Evolutionary conservation across 2,329 filamentous ascomycete genomes (phyloP).

Genomic region (Epichloe sibirici): DNA sequence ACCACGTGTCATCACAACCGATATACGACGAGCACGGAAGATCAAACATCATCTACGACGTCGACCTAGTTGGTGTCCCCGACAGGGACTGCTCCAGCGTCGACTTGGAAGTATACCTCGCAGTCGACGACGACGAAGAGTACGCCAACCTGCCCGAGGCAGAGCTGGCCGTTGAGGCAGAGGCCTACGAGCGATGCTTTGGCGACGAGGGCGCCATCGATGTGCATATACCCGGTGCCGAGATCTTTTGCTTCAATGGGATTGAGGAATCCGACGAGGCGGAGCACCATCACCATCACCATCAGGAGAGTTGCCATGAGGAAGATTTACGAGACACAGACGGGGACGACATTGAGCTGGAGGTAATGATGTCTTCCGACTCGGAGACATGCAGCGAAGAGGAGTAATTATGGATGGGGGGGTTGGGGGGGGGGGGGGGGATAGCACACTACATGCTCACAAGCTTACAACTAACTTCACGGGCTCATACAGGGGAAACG

Average conservation of each 20-base stretch:
- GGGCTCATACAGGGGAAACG: too few species aligned
- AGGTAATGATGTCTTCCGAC: background rate
- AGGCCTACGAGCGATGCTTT: conserved; percentile 15
- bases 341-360: background rate
- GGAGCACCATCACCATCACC: too few species aligned
- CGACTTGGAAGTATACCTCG: conserved; percentile 20
- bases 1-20: conserved; percentile 10
- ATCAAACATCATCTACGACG: conserved; percentile 17
- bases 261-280: conserved; percentile 1
- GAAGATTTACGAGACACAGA: background rate
- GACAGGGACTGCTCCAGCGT: conserved; percentile 2
- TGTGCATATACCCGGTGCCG: conserved; percentile 14
- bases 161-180: conserved; percentile 19
- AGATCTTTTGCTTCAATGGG: conserved; percentile 5
- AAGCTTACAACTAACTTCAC: too few species aligned
- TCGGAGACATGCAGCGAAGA: background rate
- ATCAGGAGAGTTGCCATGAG: background rate
- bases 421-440: too few species aligned
- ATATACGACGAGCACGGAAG: conserved; percentile 10
- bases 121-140: conserved; percentile 14
- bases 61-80: conserved; percentile 11
- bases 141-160: conserved; percentile 15
- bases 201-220: conserved; percentile 13
- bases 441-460: too few species aligned
- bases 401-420: background rate